Evolutionary conservation across 2,329 filamentous ascomycete species (phyloP).

Genomic region (Claviceps sorghi): DNA sequence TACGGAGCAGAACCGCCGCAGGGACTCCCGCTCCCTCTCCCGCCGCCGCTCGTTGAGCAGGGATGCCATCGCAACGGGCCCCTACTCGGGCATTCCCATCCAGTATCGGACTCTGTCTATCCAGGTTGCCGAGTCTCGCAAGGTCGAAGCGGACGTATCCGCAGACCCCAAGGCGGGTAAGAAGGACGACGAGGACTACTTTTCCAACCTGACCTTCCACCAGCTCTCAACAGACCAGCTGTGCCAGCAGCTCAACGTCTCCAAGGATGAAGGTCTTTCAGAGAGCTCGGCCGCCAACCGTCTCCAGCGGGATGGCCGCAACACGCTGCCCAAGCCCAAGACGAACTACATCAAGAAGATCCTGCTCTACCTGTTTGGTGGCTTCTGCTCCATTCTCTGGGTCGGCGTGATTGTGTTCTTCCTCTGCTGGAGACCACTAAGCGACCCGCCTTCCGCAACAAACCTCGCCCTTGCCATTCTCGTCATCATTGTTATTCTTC

Average conservation of each 20-base stretch:
- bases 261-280: conserved; percentile 20
- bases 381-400: conserved; percentile 33
- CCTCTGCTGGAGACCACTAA: conserved; percentile 32
- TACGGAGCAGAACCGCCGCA: conserved; percentile 3
- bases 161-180: conserved; percentile 13
- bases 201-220: conserved; percentile 25
- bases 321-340: conserved; percentile 26
- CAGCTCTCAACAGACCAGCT: conserved; percentile 19
- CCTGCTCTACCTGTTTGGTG: conserved; percentile 29
- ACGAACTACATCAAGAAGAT: conserved; percentile 28
- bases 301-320: conserved; percentile 26
- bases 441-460: conserved; percentile 26
- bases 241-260: conserved; percentile 26
- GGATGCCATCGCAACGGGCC: conserved; percentile 16
- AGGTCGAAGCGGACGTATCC: conserved; percentile 11
- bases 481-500: conserved; percentile 30
- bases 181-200: conserved; percentile 28
- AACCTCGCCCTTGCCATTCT: conserved; percentile 32
- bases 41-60: conserved; percentile 12
- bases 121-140: conserved; percentile 23
- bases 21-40: conserved; percentile 9
- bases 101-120: conserved; percentile 27
- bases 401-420: conserved; percentile 33
- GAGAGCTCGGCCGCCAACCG: conserved; percentile 18
- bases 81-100: conserved; percentile 23